Base-by-base conservation (phyloP, 306 rosid species). In the Canavalia ensiformis region DNA sequence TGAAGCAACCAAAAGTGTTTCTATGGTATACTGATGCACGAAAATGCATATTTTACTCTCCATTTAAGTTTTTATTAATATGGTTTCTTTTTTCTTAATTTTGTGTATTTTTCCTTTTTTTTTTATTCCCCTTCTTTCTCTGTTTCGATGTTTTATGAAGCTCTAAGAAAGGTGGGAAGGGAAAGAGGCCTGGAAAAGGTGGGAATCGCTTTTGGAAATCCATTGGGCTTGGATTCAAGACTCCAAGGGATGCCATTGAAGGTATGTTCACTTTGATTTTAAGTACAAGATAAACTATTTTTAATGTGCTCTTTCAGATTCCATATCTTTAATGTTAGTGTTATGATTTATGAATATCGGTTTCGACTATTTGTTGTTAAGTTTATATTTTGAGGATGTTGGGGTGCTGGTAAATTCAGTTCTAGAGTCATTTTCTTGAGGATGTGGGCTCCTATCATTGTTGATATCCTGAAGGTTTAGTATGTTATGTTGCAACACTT, bases 121-220 rank as follows among this genome's bases (percentile, higher is more conserved):
- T 18, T 18, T 18, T 18, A 0, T 18, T 18, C 25, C 25, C 25
- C 25, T 18, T 18, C 25, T 18, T 18, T 18, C 25, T 18, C 8
- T 70, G 9, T 30, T 4, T 29, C 5, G 54, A 29, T 45, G 11
- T 6, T 2, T 51, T 54, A 18, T 79, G 13, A 41, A 89, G 94
- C 88, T 87, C 92, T 0, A 92, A 92, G 84, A 92, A 87, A 72
- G 8, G 80, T 37, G 86, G 83, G 42, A 91, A 91, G 86, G 97
- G 94, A 2, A 90, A 85, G 77, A 90, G 86, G 12, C 94, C 97
- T n/a, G 97, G 92, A 37, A 92, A 13, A 78, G 92, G 92, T 4
- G 89, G 94, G 0, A 90, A 90, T 56, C 89, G 90, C 12, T 89
- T 82, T 78, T 90, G 81, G 82, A 90, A 90, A 81, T 88, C 76